Percentiles rank a stretch among this genome's conserved stretches.
phyloP scores from a whole-genome alignment of 2,329 filamentous ascomycete genomes.

The Leptographium galeiforme region DNA sequence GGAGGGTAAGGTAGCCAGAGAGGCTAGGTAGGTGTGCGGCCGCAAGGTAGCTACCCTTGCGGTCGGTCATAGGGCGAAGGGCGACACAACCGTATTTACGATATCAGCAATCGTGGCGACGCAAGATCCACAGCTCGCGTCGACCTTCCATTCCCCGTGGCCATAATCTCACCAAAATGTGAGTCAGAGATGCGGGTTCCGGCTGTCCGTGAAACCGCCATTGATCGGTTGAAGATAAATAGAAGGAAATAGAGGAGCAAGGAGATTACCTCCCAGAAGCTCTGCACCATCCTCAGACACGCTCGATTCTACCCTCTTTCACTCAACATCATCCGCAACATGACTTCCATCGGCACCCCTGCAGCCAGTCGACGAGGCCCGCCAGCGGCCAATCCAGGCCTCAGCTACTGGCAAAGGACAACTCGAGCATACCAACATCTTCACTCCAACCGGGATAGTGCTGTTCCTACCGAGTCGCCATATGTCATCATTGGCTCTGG shows the following conservation, averaged over 20 bases:
- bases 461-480: constrained; percentile 17
- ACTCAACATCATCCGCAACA: background rate
- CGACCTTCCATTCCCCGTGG: background rate
- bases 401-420: constrained; percentile 27
- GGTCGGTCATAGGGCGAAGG: too few relatives aligned
- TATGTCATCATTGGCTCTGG: constrained; percentile 30
- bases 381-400: constrained; percentile 7
- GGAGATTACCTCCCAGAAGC: background rate
- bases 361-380: background rate
- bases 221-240: background rate
- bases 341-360: background rate
- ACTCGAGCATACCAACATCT: constrained; percentile 28
- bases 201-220: background rate
- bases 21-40: too few relatives aligned
- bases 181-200: background rate
- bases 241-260: background rate
- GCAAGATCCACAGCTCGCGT: background rate
- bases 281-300: background rate
- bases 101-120: too few relatives aligned
- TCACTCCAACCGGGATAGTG: constrained; percentile 20
- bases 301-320: background rate
- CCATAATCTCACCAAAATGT: background rate
- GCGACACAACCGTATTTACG: too few relatives aligned
- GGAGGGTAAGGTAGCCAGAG: too few relatives aligned
- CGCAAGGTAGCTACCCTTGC: too few relatives aligned